phyloP scores from a whole-genome alignment of 257 asterid genomes.

The Solanum bulbocastanum region DNA sequence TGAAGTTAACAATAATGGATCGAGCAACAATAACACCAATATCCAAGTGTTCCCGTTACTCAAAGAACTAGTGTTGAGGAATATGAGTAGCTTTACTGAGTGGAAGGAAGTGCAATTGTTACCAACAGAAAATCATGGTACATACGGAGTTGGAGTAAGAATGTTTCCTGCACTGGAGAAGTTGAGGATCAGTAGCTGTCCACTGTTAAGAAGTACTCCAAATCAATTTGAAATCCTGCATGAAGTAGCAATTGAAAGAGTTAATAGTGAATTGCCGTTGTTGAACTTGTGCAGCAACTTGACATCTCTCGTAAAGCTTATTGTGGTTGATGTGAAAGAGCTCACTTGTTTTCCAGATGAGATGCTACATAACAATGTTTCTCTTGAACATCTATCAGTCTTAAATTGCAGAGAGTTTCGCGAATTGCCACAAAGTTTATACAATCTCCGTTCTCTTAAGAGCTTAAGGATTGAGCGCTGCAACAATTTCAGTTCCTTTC shows the following conservation, averaged over 20 bases:
- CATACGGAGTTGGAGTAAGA: neutral
- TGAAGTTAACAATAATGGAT: too few species aligned
- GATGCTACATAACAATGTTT: too few species aligned
- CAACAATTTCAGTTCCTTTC: too few species aligned
- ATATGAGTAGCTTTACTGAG: neutral
- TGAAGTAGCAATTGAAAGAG: neutral
- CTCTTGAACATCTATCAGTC: too few species aligned
- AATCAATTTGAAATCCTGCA: neutral
- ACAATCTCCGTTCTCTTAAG: too few species aligned
- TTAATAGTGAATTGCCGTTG: neutral
- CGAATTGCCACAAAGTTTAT: too few species aligned
- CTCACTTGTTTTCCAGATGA: neutral
- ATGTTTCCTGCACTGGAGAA: neutral
- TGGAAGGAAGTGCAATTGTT: neutral
- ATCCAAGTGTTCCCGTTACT: neutral
- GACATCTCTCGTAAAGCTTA: neutral
- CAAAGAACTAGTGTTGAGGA: neutral
- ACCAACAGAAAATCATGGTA: neutral
- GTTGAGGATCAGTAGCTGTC: neutral
- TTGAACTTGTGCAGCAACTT: neutral
- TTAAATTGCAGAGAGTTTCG: too few species aligned
- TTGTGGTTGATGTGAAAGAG: neutral
- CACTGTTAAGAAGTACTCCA: too few species aligned
- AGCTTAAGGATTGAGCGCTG: too few species aligned
- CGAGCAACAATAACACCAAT: neutral